phyloP scores from a whole-genome alignment of 306 rosid genomes.

The Quercus dentata region DNA sequence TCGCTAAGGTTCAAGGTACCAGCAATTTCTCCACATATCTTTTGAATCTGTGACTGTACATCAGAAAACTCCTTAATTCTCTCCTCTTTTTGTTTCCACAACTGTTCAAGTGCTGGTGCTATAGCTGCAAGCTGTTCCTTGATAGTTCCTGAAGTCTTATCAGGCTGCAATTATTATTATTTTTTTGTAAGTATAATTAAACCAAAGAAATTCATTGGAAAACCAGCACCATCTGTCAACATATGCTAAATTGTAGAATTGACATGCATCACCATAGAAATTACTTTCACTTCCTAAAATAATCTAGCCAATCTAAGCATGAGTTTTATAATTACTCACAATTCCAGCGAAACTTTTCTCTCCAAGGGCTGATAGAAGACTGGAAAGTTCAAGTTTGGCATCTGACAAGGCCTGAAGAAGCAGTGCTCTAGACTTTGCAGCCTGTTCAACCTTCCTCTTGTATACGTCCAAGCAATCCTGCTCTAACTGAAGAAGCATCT shows the following conservation, averaged over 20 bases:
- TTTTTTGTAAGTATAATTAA: neutral
- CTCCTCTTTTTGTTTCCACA: slow-evolving; percentile 92
- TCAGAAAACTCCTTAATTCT: slow-evolving; percentile 82
- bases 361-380: slow-evolving; percentile 85
- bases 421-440: slow-evolving; percentile 90
- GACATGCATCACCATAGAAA: neutral
- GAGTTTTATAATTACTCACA: slow-evolving; percentile 26
- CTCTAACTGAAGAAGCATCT: slow-evolving; percentile 97
- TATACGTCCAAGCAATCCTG: slow-evolving; percentile 96
- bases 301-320: neutral
- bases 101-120: slow-evolving; percentile 81
- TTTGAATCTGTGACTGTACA: slow-evolving; percentile 87
- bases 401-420: slow-evolving; percentile 87
- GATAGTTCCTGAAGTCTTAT: slow-evolving; percentile 53
- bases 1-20: slow-evolving; percentile 61
- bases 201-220: neutral
- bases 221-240: neutral
- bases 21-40: slow-evolving; percentile 89
- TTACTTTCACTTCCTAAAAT: neutral
- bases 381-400: slow-evolving; percentile 73
- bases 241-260: neutral
- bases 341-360: slow-evolving; percentile 54
- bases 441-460: slow-evolving; percentile 95
- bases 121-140: slow-evolving; percentile 78
- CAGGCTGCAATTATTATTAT: slow-evolving; percentile 32